Conservation (phyloP, 1,139 yeast species). For the Candida sanyaensis region DNA sequence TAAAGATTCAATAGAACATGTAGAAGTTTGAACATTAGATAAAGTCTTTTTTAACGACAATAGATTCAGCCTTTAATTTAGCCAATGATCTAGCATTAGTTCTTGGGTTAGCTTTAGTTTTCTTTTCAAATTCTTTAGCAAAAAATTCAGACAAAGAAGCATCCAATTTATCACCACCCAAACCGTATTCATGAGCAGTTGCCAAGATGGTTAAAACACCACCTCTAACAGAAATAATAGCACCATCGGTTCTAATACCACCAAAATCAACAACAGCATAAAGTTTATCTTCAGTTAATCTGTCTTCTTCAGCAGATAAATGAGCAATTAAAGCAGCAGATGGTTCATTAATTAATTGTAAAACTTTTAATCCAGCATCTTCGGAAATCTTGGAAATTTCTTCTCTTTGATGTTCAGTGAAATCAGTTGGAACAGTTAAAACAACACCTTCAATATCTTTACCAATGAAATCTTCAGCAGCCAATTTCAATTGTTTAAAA, state of each 20-base stretch:
- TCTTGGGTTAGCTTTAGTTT: slow-evolving; percentile 80
- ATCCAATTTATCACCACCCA: slow-evolving; percentile 91
- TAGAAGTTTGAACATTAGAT: slow-evolving; percentile 85
- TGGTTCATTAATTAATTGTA: slow-evolving; percentile 92
- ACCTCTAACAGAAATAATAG: slow-evolving; percentile 90
- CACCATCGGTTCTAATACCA: slow-evolving; percentile 95
- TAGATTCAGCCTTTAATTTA: slow-evolving; percentile 82
- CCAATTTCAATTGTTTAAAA: slow-evolving; percentile 74
- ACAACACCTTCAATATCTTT: slow-evolving; percentile 79
- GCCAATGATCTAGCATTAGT: slow-evolving; percentile 82
- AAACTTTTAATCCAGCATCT: slow-evolving; percentile 74
- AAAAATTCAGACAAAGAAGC: slow-evolving; percentile 77
- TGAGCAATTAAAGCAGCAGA: slow-evolving; percentile 88
- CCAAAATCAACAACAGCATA: slow-evolving; percentile 97
- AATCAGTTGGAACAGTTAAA: slow-evolving; percentile 89
- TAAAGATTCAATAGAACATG: slow-evolving; percentile 92
- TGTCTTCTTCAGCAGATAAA: slow-evolving; percentile 54
- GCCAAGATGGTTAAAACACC: slow-evolving; percentile 89
- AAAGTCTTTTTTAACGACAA: slow-evolving; percentile 87
- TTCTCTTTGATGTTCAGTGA: slow-evolving; percentile 69
- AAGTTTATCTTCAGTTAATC: slow-evolving; percentile 67
- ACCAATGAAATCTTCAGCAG: slow-evolving; percentile 94
- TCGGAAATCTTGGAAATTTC: slow-evolving; percentile 64
- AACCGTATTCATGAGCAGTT: slow-evolving; percentile 76
- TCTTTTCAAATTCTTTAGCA: slow-evolving; percentile 93